phyloP scores from a whole-genome alignment of 1,284 basidiomycete genomes.

The Cryptococcus sp. region DNA sequence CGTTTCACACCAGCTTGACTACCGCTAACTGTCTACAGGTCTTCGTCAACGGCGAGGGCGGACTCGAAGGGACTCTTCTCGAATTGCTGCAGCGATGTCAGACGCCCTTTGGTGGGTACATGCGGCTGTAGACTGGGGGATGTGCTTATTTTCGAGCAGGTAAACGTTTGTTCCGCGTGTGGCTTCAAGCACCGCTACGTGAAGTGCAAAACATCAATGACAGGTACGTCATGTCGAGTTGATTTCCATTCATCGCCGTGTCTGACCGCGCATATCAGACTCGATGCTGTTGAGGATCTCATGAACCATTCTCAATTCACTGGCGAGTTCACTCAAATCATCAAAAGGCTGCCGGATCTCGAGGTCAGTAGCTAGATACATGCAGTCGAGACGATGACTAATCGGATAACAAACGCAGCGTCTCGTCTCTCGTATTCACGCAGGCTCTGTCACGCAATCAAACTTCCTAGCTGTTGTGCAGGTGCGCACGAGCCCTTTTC shows the following conservation, averaged over 20 bases:
- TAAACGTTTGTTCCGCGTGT: constrained; percentile 88
- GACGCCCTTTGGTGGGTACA: constrained; percentile 76
- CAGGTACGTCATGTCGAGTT: constrained; percentile 58
- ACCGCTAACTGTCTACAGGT: constrained; percentile 58
- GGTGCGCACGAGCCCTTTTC: constrained; percentile 56
- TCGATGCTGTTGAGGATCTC: constrained; percentile 89
- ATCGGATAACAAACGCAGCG: constrained; percentile 54
- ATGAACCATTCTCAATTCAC: constrained; percentile 75
- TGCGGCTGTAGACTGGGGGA: not conserved
- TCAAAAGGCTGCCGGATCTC: constrained; percentile 83
- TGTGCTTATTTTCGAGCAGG: constrained; percentile 56
- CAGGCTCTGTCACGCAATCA: constrained; percentile 78
- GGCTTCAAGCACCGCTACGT: constrained; percentile 86
- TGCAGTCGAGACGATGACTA: not conserved
- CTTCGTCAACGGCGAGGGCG: constrained; percentile 86
- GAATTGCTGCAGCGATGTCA: constrained; percentile 80
- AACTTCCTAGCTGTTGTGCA: constrained; percentile 81
- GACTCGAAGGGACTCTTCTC: constrained; percentile 81
- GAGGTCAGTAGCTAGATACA: constrained; percentile 56
- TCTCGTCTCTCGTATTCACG: constrained; percentile 88
- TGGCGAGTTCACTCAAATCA: constrained; percentile 69
- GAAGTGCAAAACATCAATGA: constrained; percentile 81
- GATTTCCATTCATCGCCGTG: not conserved
- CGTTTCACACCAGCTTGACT: not conserved
- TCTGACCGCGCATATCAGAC: constrained; percentile 55